A percentile compares a stretch with the other conserved stretches of the same genome.
Conservation (phyloP, 768 basidiomycete genomes). For the Tulasnella calospora region DNA sequence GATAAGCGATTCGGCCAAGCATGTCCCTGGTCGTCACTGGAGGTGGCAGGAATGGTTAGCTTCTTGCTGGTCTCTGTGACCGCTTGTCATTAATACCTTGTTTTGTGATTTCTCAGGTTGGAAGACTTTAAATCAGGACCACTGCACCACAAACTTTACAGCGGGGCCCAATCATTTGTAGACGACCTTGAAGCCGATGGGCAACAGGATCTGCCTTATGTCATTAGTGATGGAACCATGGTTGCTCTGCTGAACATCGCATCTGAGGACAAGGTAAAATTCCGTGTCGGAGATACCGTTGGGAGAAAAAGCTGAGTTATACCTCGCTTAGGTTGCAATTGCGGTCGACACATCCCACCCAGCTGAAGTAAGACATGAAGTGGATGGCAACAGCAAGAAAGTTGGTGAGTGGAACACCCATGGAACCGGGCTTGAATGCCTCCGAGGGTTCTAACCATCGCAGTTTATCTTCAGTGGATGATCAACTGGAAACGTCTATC, state of each 20-base stretch:
- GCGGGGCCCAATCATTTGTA: slow-evolving; percentile 64
- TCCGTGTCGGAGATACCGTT: background rate
- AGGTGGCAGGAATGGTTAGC: slow-evolving; percentile 65
- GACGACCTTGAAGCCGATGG: slow-evolving; percentile 34
- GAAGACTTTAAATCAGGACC: slow-evolving; percentile 61
- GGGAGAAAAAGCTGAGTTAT: background rate
- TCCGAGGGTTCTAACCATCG: background rate
- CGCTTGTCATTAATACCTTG: background rate
- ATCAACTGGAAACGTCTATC: slow-evolving; percentile 71
- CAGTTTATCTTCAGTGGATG: slow-evolving; percentile 54
- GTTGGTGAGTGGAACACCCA: slow-evolving; percentile 49
- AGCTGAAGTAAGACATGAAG: slow-evolving; percentile 48
- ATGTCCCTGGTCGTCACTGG: slow-evolving; percentile 65
- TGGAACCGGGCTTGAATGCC: background rate
- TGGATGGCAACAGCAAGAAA: slow-evolving; percentile 88
- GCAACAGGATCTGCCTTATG: slow-evolving; percentile 40
- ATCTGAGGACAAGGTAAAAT: slow-evolving; percentile 67
- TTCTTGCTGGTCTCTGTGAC: background rate
- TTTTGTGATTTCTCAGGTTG: slow-evolving; percentile 36
- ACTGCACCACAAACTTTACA: slow-evolving; percentile 58
- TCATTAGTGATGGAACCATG: slow-evolving; percentile 60
- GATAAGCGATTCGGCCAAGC: slow-evolving; percentile 56
- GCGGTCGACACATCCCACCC: slow-evolving; percentile 61
- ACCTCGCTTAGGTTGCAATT: slow-evolving; percentile 56
- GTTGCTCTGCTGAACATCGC: slow-evolving; percentile 72